Conservation (phyloP, 257 asterid genomes). For the Solanum appendiculatum region DNA sequence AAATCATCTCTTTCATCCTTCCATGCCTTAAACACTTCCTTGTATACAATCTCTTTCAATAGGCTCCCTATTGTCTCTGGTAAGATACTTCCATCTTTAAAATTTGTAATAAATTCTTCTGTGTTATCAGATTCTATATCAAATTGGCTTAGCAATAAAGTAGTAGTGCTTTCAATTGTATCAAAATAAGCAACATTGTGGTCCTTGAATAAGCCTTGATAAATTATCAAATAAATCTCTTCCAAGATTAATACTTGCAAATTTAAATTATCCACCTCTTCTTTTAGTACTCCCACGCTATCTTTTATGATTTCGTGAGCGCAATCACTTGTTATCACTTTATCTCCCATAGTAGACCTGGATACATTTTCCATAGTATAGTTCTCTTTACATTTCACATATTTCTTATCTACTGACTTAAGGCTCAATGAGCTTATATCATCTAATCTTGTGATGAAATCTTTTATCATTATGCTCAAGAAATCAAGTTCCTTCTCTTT, state of each 20-base stretch:
- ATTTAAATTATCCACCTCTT: conserved; percentile 20
- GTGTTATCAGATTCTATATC: background rate
- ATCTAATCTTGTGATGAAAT: conserved; percentile 28
- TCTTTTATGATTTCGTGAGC: conserved; percentile 4
- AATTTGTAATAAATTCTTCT: background rate
- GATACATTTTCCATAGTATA: background rate
- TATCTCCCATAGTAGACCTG: background rate
- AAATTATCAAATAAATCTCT: conserved; percentile 29
- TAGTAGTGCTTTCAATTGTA: background rate
- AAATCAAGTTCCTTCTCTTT: conserved; percentile 14
- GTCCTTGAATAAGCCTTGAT: conserved; percentile 22
- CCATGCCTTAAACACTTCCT: conserved; percentile 23
- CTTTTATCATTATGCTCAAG: conserved; percentile 21
- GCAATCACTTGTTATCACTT: background rate
- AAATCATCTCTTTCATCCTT: conserved; percentile 18
- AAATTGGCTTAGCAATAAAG: background rate
- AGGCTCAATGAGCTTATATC: conserved; percentile 13
- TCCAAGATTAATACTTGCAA: conserved; percentile 30
- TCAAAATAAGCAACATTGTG: background rate
- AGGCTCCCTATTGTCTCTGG: conserved; percentile 8
- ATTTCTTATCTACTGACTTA: background rate
- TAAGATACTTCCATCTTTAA: background rate
- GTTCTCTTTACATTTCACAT: background rate
- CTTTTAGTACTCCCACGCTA: conserved; percentile 14
- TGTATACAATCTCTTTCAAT: conserved; percentile 29